Percentiles rank a stretch among this genome's conserved stretches.
These are phyloP conservation scores for Chytriomyces hyalinus DNA, from an alignment of 192 early-diverging fungal species.

Conservation along the genomic window DNA sequence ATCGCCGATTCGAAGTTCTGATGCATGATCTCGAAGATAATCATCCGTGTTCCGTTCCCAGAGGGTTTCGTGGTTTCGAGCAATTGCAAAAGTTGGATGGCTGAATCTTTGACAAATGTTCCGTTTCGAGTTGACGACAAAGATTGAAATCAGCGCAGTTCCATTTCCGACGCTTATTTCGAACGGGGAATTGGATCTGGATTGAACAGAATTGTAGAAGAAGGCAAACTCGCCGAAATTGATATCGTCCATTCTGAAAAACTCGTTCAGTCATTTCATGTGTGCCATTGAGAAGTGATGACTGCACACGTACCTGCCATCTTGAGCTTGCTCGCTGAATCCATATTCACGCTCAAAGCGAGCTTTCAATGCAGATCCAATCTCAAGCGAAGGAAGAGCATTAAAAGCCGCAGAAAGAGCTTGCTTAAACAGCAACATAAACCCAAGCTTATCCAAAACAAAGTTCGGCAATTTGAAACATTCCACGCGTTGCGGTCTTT, in stretches of 20 bases:
- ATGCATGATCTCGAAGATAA: not conserved
- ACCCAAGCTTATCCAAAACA: constrained; percentile 63
- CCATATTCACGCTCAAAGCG: constrained; percentile 42
- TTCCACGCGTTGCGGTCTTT: constrained; percentile 38
- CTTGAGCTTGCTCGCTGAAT: constrained; percentile 7
- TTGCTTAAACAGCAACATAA: constrained; percentile 71
- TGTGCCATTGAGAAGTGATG: not conserved
- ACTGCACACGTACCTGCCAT: not conserved
- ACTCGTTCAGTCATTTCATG: not conserved
- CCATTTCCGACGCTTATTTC: constrained; percentile 53
- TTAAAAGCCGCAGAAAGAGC: constrained; percentile 54
- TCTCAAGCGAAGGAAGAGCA: constrained; percentile 42
- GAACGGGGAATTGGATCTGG: constrained; percentile 32
- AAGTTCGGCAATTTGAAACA: constrained; percentile 57
- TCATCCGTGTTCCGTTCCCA: not conserved
- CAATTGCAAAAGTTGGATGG: no score
- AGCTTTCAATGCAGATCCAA: constrained; percentile 34
- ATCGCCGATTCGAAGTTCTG: not conserved
- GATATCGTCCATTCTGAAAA: constrained; percentile 36
- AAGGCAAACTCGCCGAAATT: constrained; percentile 52
- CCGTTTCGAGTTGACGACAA: constrained; percentile 38
- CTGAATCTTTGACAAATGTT: not conserved
- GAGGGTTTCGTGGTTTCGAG: no score
- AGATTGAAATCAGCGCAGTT: constrained; percentile 45
- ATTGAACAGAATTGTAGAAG: constrained; percentile 52